These are phyloP conservation scores for Plasmopara halstedii DNA, from an alignment of 352 stramenopile species.

Conservation along the genomic window DNA sequence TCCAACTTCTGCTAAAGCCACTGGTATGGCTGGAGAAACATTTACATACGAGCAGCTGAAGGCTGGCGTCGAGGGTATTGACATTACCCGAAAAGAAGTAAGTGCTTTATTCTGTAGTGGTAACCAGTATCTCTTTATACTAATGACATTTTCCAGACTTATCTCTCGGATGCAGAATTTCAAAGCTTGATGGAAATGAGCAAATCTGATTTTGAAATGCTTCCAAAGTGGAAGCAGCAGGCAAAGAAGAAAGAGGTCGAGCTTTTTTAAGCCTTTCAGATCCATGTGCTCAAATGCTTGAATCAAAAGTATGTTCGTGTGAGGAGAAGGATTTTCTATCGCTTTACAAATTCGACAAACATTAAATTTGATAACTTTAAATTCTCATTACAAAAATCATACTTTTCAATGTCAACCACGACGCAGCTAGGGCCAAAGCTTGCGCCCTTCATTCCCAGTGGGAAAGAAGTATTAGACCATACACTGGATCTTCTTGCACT, in stretches of 20 bases:
- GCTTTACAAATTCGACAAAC: too few relatives aligned
- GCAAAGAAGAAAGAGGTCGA: slow-evolving; percentile 82
- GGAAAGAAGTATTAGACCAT: slow-evolving; percentile 47
- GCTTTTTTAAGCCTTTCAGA: slow-evolving; percentile 78
- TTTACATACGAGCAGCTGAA: slow-evolving; percentile 64
- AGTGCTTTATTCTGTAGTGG: slow-evolving; percentile 4
- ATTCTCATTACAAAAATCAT: neutral
- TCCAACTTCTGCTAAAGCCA: slow-evolving; percentile 19
- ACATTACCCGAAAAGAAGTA: slow-evolving; percentile 70
- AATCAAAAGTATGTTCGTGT: too few relatives aligned
- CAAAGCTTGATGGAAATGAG: slow-evolving; percentile 49
- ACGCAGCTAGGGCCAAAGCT: slow-evolving; percentile 42
- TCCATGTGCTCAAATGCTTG: too few relatives aligned
- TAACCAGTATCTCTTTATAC: too few relatives aligned
- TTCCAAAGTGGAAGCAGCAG: slow-evolving; percentile 85
- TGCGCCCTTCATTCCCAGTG: slow-evolving; percentile 74
- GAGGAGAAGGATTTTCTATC: too few relatives aligned
- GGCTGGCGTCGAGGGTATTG: slow-evolving; percentile 68
- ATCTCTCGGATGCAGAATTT: slow-evolving; percentile 80
- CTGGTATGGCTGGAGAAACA: slow-evolving; percentile 25
- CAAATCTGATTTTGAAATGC: slow-evolving; percentile 48
- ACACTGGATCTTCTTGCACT: slow-evolving; percentile 63
- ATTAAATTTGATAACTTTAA: neutral
- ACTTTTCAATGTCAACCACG: slow-evolving; percentile 3
- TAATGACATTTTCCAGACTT: slow-evolving; percentile 20